Evolutionary conservation across 2,329 filamentous ascomycete genomes (phyloP), one percentile per base, ranked within the genome.

Genomic region (Calonectria ilicicola): DNA sequence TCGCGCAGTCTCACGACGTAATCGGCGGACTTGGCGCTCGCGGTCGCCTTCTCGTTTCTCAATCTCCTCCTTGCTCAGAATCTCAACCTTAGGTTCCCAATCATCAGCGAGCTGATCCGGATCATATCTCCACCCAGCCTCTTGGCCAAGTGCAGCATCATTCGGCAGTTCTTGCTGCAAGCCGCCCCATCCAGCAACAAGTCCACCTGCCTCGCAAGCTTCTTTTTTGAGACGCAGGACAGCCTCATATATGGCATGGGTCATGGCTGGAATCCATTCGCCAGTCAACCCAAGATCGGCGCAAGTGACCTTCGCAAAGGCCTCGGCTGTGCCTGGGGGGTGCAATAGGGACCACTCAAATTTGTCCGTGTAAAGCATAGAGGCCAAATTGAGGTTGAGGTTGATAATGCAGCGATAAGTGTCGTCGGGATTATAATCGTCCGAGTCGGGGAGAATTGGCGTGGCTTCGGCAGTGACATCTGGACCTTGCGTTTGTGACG

Each of bases 321-420:
- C 91, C 83, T 99, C 96, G 0, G 97, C 95, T 49, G 96, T 95
- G 26, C 96, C 96, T 2, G 95, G 94, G 2, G 96, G 95, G 80
- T 98, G 96, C 21, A 98, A 88, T 23, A 99, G 87, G 6, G 96
- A 98, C 96, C 96, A 98, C 83, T 98, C 96, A 76, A 99, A 98
- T 81, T 96, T 98, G 87, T 99, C 97, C 4, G 95, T 97, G 84
- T 98, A 98, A 15, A 98, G 90, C 78, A 94, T 93, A 69, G 97
- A 98, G 66, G 95, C 93, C 26, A 98, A 89, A 81, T 98, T 98
- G 80, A 99, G 94, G 81, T 94, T 98, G 53, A 99, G 87, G 53
- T 92, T 94, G 77, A 99, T 93, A 79, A 98, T 93, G 82, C 97
- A 98, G 62, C 97, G 92, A 84, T 98, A 98, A 3, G 95, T 96